Conservation (phyloP, 176 grass and related monocot species). For the Triticum urartu region DNA sequence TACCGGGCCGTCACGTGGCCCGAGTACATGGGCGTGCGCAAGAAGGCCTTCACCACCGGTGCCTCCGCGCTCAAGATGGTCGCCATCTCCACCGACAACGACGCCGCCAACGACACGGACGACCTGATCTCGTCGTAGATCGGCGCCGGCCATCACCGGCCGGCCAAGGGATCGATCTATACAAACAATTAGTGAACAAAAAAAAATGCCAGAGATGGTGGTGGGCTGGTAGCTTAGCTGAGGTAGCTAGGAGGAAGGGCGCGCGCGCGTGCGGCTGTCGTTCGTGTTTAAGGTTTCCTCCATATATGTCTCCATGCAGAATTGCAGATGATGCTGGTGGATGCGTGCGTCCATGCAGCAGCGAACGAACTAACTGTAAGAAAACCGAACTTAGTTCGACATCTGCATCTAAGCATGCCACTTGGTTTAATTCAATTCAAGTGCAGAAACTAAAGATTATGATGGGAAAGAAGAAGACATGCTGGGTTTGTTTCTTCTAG, state of each 20-base stretch:
- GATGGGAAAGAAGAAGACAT: background rate
- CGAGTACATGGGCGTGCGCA: constrained; percentile 76
- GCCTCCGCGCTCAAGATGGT: constrained; percentile 58
- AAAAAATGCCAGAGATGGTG: background rate
- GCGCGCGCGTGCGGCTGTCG: constrained; percentile 19
- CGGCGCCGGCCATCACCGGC: constrained; percentile 15
- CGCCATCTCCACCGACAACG: background rate
- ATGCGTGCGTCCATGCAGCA: background rate
- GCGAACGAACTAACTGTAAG: background rate
- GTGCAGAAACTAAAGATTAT: background rate
- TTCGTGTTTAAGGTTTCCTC: constrained; percentile 31
- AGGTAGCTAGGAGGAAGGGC: background rate
- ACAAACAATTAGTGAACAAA: background rate
- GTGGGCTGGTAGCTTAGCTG: background rate
- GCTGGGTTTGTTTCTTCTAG: constrained; percentile 23
- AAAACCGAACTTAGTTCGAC: background rate
- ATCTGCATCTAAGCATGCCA: background rate
- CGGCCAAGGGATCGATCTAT: background rate
- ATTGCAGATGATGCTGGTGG: background rate
- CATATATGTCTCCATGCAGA: constrained; percentile 3
- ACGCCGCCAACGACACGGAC: background rate
- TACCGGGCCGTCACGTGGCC: constrained; percentile 90
- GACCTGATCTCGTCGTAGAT: background rate
- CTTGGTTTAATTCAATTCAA: background rate
- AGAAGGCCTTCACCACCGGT: constrained; percentile 73